Percentiles rank a stretch among this genome's conserved stretches.
Evolutionary conservation across 2,329 filamentous ascomycete species (phyloP).

Genomic region (Diaporthe citrichinensis): DNA sequence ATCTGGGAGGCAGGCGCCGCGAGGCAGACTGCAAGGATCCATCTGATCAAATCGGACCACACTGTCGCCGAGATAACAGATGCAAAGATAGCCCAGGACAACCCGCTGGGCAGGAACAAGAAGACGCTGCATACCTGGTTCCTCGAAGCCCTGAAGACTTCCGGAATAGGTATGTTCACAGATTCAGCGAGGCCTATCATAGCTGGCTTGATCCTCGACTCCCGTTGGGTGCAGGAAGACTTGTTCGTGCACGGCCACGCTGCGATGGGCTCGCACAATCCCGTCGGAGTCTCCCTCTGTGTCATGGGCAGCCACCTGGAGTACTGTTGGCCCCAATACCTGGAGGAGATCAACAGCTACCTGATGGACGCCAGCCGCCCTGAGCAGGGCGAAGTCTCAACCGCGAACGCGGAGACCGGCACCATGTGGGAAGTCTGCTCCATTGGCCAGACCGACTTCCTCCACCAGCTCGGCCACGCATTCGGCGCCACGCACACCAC

Average conservation of each 20-base stretch:
- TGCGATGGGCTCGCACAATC: neutral
- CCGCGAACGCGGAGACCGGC: neutral
- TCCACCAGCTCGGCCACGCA: slow-evolving; percentile 7
- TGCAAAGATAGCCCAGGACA: neutral
- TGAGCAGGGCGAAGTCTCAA: neutral
- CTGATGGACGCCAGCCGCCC: neutral
- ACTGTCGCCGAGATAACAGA: neutral
- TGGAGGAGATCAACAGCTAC: neutral
- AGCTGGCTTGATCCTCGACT: neutral
- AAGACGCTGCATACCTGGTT: neutral
- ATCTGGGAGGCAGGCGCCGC: neutral
- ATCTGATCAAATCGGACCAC: neutral
- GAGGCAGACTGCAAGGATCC: neutral
- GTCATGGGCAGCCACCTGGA: neutral
- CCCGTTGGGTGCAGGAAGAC: neutral
- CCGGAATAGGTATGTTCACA: neutral
- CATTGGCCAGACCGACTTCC: neutral
- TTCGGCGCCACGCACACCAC: neutral
- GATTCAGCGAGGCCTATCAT: neutral
- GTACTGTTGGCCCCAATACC: neutral
- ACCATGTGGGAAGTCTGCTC: neutral
- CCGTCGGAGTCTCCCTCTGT: neutral
- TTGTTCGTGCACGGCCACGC: neutral
- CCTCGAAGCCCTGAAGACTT: neutral
- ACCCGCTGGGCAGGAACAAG: neutral